Percentiles rank a stretch among this genome's conserved stretches.
Conservation (phyloP, 768 basidiomycete species). For the Paxillus involutus region DNA sequence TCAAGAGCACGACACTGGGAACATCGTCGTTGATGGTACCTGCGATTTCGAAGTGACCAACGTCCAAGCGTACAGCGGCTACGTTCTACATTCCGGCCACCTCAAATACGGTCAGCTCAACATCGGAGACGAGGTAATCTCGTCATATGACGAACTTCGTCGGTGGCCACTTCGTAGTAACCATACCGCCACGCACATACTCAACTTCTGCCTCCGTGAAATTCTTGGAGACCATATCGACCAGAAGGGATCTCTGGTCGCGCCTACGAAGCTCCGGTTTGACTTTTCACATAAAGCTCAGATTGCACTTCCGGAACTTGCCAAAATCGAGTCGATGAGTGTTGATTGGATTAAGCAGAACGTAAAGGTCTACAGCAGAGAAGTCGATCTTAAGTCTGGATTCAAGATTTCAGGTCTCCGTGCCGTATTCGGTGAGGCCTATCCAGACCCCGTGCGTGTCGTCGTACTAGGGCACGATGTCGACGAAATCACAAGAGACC, state of each 20-base stretch:
- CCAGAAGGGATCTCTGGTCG: conserved; percentile 97
- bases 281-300: conserved; percentile 97
- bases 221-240: conserved; percentile 96
- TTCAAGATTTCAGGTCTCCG: conserved; percentile 90
- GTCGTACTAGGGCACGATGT: conserved; percentile 88
- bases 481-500: conserved; percentile 81
- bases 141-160: conserved; percentile 94
- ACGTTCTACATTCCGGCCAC: conserved; percentile 89
- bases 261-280: conserved; percentile 93
- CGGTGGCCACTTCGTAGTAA: conserved; percentile 97
- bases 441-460: conserved; percentile 96
- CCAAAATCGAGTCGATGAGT: conserved; percentile 80
- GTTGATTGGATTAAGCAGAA: conserved; percentile 90
- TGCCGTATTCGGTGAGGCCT: conserved; percentile 96
- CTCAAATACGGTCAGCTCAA: conserved; percentile 85
- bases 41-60: conserved; percentile 93
- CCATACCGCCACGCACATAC: conserved; percentile 97
- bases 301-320: conserved; percentile 73
- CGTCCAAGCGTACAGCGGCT: conserved; percentile 93
- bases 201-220: conserved; percentile 92
- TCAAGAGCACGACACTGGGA: conserved; percentile 96
- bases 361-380: conserved; percentile 86
- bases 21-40: conserved; percentile 87
- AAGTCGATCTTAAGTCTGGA: conserved; percentile 74
- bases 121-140: conserved; percentile 79